A percentile compares a stretch with the other conserved stretches of the same genome.
Evolutionary conservation across 2,329 filamentous ascomycete genomes (phyloP).

Genomic region (Colletotrichum tofieldiae): DNA sequence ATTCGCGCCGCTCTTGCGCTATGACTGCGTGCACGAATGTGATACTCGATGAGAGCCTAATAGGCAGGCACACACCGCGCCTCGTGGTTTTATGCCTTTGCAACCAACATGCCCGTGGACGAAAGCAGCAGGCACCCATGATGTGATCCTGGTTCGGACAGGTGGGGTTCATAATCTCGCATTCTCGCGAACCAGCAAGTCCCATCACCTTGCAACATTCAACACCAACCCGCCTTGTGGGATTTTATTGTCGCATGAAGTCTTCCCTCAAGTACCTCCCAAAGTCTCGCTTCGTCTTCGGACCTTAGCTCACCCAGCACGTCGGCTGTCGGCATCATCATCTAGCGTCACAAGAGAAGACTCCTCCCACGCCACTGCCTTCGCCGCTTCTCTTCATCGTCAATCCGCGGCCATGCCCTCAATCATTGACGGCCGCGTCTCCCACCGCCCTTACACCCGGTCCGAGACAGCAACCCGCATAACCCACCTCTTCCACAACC

Average conservation of each 20-base stretch:
- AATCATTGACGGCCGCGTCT: conserved; percentile 22
- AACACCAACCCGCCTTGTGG: neutral
- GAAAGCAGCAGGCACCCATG: neutral
- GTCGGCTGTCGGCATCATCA: neutral
- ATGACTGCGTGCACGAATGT: neutral
- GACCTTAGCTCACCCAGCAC: neutral
- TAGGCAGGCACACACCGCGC: neutral
- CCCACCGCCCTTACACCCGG: conserved; percentile 8
- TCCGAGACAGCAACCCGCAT: neutral
- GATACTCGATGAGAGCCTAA: neutral
- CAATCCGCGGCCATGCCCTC: conserved; percentile 10
- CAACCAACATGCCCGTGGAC: neutral
- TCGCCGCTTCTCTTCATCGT: neutral
- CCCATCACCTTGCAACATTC: neutral
- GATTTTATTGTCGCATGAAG: neutral
- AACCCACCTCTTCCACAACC: conserved; percentile 1
- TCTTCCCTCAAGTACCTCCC: neutral
- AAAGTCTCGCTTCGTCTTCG: neutral
- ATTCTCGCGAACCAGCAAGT: neutral
- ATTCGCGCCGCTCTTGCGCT: neutral
- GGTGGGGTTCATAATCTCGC: neutral
- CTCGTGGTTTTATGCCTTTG: neutral
- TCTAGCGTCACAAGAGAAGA: neutral
- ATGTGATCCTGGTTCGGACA: neutral
- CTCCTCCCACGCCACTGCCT: too few relatives aligned